phyloP scores from a whole-genome alignment of 352 stramenopile genomes.

The Thraustochytrium striatum region DNA sequence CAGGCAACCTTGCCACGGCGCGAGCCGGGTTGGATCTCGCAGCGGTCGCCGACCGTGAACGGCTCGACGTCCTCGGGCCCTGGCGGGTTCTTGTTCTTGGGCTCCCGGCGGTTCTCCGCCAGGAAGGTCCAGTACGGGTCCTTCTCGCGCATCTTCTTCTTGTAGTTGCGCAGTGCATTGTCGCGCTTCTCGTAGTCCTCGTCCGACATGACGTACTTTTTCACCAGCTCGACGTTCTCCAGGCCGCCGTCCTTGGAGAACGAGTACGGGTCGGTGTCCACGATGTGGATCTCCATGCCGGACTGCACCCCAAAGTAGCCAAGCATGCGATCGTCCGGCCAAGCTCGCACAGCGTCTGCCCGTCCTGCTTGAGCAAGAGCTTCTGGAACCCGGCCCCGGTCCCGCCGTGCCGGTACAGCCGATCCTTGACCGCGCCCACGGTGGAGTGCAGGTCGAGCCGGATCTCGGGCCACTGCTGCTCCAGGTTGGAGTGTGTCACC shows the following conservation, averaged over 20 bases:
- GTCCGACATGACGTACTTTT: conserved; percentile 97
- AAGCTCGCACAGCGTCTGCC: conserved; percentile 29
- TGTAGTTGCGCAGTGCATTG: conserved; percentile 94
- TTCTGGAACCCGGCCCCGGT: conserved; percentile 46
- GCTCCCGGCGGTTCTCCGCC: conserved; percentile 38
- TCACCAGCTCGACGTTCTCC: conserved; percentile 89
- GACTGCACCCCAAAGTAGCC: conserved; percentile 45
- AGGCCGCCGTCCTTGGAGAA: conserved; percentile 85
- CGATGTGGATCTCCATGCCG: conserved; percentile 48
- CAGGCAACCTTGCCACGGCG: conserved; percentile 84
- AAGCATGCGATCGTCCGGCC: conserved; percentile 45
- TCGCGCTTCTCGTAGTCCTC: conserved; percentile 97
- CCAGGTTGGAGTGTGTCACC: conserved; percentile 51
- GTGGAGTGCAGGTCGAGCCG: conserved; percentile 50
- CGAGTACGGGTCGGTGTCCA: conserved; percentile 84
- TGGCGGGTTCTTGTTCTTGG: conserved; percentile 40
- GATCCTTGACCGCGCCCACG: conserved; percentile 48
- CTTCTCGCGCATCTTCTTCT: conserved; percentile 86
- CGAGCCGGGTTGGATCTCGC: conserved; percentile 90
- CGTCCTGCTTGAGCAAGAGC: conserved; percentile 38
- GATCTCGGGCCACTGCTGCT: conserved; percentile 53
- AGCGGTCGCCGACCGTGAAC: conserved; percentile 81
- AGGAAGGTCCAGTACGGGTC: conserved; percentile 64
- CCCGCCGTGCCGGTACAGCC: conserved; percentile 51
- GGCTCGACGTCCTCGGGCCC: conserved; percentile 24